phyloP scores from a whole-genome alignment of 2,329 filamentous ascomycete genomes.

The Pseudocercospora pini-densiflorae region DNA sequence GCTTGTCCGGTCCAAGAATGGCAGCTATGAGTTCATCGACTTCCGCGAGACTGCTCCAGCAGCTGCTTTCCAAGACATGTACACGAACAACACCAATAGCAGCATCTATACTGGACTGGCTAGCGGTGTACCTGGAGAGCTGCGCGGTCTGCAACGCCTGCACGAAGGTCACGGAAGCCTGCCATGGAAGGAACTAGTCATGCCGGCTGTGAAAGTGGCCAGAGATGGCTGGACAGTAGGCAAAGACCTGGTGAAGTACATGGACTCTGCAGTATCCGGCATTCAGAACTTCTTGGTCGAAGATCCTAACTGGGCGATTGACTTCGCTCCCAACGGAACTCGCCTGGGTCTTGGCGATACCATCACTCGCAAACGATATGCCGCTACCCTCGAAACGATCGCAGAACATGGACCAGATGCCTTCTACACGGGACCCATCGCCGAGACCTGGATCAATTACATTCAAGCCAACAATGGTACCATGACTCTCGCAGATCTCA shows the following conservation, averaged over 20 bases:
- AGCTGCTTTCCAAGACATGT: slow-evolving; percentile 85
- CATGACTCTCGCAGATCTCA: slow-evolving; percentile 80
- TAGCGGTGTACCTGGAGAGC: slow-evolving; percentile 72
- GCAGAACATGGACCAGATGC: slow-evolving; percentile 72
- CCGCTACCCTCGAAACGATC: slow-evolving; percentile 77
- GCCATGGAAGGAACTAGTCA: slow-evolving; percentile 65
- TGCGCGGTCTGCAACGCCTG: slow-evolving; percentile 78
- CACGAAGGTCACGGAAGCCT: slow-evolving; percentile 70
- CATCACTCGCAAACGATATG: slow-evolving; percentile 81
- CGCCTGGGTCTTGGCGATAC: slow-evolving; percentile 73
- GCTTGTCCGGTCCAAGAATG: slow-evolving; percentile 56
- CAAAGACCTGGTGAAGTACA: slow-evolving; percentile 75
- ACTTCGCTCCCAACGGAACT: slow-evolving; percentile 85
- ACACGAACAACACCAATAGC: slow-evolving; percentile 66
- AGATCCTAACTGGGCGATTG: slow-evolving; percentile 79
- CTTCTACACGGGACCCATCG: slow-evolving; percentile 75
- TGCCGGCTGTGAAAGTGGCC: slow-evolving; percentile 75
- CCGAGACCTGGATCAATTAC: slow-evolving; percentile 72
- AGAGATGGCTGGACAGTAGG: slow-evolving; percentile 74
- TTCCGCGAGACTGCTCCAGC: slow-evolving; percentile 88
- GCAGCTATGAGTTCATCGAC: slow-evolving; percentile 84
- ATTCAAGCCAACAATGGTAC: slow-evolving; percentile 75
- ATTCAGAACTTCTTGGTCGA: slow-evolving; percentile 70
- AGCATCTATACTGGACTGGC: slow-evolving; percentile 58
- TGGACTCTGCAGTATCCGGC: slow-evolving; percentile 58